These are phyloP conservation scores for Chaetomium cochliodes DNA, from an alignment of 495 filamentous ascomycete genomes.

Conservation along the genomic window DNA sequence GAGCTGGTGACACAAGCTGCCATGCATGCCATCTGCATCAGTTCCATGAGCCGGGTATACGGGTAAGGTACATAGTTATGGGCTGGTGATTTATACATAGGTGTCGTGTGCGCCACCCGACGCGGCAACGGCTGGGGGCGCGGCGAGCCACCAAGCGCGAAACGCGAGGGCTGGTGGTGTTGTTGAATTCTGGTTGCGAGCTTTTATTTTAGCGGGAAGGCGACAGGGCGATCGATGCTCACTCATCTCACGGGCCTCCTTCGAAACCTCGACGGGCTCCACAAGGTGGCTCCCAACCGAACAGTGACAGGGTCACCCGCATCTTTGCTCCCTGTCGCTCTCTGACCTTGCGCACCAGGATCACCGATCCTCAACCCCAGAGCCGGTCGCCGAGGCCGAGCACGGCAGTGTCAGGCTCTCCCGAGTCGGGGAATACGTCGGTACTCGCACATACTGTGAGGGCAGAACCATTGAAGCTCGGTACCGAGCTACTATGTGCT, in stretches of 20 bases:
- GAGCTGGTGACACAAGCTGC: not conserved
- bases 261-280: not conserved
- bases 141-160: constrained; percentile 14
- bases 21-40: not conserved
- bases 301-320: constrained; percentile 10
- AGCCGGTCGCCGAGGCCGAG: constrained; percentile 3
- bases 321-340: not conserved
- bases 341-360: not conserved
- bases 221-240: constrained; percentile 19
- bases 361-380: constrained; percentile 4
- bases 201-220: constrained; percentile 11
- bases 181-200: not conserved
- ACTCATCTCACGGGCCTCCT: constrained; percentile 17
- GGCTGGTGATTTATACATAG: not conserved
- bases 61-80: not conserved
- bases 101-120: not conserved
- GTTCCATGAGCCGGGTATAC: not conserved
- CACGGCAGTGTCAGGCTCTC: not conserved
- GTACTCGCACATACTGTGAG: no score
- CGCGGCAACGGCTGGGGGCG: not conserved
- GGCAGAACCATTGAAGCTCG: not conserved
- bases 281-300: not conserved
- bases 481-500: no score
- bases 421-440: not conserved
- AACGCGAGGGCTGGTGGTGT: constrained; percentile 15